Evolutionary conservation across 805 yeast species (phyloP).

Genomic region (Nakazawaea wyomingensis): DNA sequence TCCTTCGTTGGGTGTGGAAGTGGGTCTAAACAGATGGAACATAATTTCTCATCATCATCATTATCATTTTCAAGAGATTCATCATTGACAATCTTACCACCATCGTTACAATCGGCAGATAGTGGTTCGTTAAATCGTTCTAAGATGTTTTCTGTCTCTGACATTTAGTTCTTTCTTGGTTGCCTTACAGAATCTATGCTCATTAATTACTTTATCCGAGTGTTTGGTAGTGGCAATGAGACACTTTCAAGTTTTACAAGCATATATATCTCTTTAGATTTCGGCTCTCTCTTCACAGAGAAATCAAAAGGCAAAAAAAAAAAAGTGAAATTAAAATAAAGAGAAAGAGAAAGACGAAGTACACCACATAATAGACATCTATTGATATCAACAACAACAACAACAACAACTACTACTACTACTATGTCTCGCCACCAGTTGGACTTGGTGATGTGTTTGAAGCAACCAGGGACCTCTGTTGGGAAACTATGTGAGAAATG

Average conservation of each 20-base stretch:
- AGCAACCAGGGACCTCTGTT: conserved; percentile 69
- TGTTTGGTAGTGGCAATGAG: not conserved
- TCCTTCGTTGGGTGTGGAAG: conserved; percentile 17
- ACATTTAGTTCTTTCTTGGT: not conserved
- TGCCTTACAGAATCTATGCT: not conserved
- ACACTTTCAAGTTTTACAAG: too few species aligned
- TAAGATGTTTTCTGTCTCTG: not conserved
- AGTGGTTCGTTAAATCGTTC: not conserved
- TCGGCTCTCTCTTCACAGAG: not conserved
- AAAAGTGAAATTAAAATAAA: not conserved
- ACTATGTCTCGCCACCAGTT: conserved; percentile 85
- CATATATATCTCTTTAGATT: not conserved
- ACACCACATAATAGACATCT: not conserved
- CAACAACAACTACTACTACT: not conserved
- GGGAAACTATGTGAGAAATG: conserved; percentile 80
- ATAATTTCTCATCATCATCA: conserved; percentile 17
- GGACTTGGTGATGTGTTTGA: conserved; percentile 78
- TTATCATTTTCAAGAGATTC: conserved; percentile 6
- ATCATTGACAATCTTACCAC: not conserved
- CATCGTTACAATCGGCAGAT: too few species aligned
- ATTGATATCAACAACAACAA: not conserved
- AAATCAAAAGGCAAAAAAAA: not conserved
- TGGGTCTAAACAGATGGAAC: conserved; percentile 28
- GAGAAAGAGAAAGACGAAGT: not conserved
- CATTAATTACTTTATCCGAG: not conserved